Conservation (phyloP, 2,329 filamentous ascomycete species). For the Calonectria leucothoes region DNA sequence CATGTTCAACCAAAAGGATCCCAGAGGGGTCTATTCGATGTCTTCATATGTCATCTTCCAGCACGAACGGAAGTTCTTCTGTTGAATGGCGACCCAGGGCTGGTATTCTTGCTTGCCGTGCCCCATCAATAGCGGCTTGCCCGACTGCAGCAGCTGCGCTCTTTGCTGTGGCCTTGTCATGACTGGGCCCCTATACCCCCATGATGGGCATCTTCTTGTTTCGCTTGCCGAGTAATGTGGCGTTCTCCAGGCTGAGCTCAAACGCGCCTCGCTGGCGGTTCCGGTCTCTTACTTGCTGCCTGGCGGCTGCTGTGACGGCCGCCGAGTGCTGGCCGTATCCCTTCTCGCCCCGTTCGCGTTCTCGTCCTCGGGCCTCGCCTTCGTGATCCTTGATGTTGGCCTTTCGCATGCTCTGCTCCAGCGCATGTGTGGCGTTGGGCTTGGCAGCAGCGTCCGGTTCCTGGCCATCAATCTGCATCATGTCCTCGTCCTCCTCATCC, state of each 20-base stretch:
- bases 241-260: constrained; percentile 90
- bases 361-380: constrained; percentile 45
- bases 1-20: constrained; percentile 8
- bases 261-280: constrained; percentile 83
- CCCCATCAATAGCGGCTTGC: constrained; percentile 26
- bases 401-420: constrained; percentile 90
- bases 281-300: constrained; percentile 78
- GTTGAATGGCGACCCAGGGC: constrained; percentile 26
- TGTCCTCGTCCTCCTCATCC: constrained; percentile 62
- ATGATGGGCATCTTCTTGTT: constrained; percentile 65
- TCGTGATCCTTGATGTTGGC: constrained; percentile 75
- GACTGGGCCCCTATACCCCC: constrained; percentile 47
- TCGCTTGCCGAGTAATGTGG: constrained; percentile 84
- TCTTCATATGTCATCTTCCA: constrained; percentile 27
- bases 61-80: constrained; percentile 29
- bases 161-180: constrained; percentile 8
- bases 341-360: constrained; percentile 57
- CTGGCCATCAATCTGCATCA: constrained; percentile 71
- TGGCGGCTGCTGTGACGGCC: constrained; percentile 84
- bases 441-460: constrained; percentile 57
- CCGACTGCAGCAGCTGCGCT: constrained; percentile 15
- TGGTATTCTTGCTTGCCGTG: constrained; percentile 22
- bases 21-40: neutral
- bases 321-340: constrained; percentile 94
- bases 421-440: constrained; percentile 69